Conservation (phyloP, 495 filamentous ascomycete species). For the Neurospora sp. region DNA sequence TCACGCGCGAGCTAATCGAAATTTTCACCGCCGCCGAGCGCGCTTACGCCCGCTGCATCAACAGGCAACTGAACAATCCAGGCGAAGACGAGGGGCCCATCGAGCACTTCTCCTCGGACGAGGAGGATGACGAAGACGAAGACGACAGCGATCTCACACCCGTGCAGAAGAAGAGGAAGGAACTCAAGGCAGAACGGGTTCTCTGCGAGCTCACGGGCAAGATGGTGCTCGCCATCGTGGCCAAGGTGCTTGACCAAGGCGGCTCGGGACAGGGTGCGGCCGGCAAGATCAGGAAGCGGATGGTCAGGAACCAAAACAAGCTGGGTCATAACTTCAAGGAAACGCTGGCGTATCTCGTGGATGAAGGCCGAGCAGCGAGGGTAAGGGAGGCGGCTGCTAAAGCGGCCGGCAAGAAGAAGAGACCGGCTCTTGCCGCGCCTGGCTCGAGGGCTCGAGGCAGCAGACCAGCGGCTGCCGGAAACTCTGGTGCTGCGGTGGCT, state of each 20-base stretch:
- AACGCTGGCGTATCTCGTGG: constrained; percentile 64
- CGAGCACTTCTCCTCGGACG: constrained; percentile 38
- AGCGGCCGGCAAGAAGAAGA: constrained; percentile 27
- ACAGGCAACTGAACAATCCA: constrained; percentile 53
- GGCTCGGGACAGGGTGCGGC: constrained; percentile 32
- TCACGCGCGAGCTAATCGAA: constrained; percentile 53
- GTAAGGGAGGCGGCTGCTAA: background rate
- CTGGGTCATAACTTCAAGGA: constrained; percentile 70
- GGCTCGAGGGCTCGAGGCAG: constrained; percentile 1
- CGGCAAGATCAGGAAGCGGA: constrained; percentile 51
- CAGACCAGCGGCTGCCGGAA: background rate
- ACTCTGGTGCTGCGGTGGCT: background rate
- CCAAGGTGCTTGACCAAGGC: constrained; percentile 56
- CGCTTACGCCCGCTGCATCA: constrained; percentile 58
- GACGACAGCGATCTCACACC: constrained; percentile 46
- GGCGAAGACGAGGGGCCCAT: constrained; percentile 58
- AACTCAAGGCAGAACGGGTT: constrained; percentile 66
- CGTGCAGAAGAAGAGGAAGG: constrained; percentile 44
- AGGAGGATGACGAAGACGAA: constrained; percentile 48
- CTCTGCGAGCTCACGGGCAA: constrained; percentile 79
- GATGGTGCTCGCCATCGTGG: constrained; percentile 67
- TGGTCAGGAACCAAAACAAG: constrained; percentile 54
- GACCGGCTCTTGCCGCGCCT: constrained; percentile 23
- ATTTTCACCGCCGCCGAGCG: constrained; percentile 70
- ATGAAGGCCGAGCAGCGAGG: constrained; percentile 33